Evolutionary conservation across 495 filamentous ascomycete species (phyloP).

Genomic region (Penicillium lagena): DNA sequence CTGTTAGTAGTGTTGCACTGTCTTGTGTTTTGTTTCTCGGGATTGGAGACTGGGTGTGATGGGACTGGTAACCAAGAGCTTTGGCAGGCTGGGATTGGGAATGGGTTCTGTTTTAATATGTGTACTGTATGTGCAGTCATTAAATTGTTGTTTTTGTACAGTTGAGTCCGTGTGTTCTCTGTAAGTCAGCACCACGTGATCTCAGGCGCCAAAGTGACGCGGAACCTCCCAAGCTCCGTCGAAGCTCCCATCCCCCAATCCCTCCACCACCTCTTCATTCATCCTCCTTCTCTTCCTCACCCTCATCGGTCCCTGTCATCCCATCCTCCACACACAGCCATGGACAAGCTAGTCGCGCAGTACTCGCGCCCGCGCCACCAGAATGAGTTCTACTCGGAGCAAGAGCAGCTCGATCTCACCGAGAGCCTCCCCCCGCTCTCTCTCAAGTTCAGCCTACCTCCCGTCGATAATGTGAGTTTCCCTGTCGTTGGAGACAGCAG

Average conservation of each 20-base stretch:
- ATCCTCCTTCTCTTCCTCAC: constrained; percentile 1
- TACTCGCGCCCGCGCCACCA: constrained; percentile 74
- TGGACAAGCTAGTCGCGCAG: constrained; percentile 90
- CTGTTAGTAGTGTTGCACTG: no score
- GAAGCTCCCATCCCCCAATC: constrained; percentile 22
- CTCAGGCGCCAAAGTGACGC: constrained; percentile 39
- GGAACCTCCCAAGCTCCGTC: constrained; percentile 29
- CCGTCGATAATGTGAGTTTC: constrained; percentile 75
- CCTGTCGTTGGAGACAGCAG: background rate
- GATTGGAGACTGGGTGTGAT: no score
- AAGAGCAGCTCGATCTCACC: constrained; percentile 70
- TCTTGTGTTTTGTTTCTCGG: no score
- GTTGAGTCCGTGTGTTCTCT: background rate
- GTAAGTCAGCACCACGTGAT: constrained; percentile 28
- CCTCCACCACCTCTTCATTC: constrained; percentile 2
- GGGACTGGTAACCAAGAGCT: no score
- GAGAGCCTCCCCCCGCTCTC: constrained; percentile 64
- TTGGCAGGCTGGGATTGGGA: no score
- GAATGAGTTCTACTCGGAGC: constrained; percentile 62
- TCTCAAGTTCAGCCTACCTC: constrained; percentile 88
- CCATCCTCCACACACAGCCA: constrained; percentile 34
- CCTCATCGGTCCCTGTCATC: background rate
- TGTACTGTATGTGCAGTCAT: no score
- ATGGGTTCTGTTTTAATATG: no score
- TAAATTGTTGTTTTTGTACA: background rate